A percentile compares a stretch with the other conserved stretches of the same genome.
phyloP scores from a whole-genome alignment of 2,329 filamentous ascomycete species.

The Penicillium sclerotiorum region DNA sequence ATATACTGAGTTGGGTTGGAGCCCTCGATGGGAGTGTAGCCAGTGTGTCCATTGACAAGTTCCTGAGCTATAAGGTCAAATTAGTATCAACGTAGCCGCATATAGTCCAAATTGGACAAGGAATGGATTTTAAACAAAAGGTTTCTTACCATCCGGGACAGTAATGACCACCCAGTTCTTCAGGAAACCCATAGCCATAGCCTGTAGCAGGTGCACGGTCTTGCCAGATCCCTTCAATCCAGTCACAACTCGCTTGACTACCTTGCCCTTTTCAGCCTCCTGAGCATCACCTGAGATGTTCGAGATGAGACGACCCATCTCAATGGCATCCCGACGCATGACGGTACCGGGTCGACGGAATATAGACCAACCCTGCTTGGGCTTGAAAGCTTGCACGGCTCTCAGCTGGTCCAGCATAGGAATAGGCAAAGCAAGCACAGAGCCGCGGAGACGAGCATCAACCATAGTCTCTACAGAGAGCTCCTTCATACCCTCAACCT shows the following conservation, averaged over 20 bases:
- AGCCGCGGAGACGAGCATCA: conserved; percentile 60
- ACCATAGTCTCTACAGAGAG: conserved; percentile 60
- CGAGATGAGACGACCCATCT: conserved; percentile 67
- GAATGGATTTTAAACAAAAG: neutral
- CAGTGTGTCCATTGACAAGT: conserved; percentile 75
- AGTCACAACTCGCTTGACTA: conserved; percentile 64
- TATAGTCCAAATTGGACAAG: no score
- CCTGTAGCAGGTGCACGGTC: conserved; percentile 82
- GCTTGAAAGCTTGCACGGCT: conserved; percentile 86
- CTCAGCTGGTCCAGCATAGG: conserved; percentile 76
- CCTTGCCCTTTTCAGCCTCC: conserved; percentile 35
- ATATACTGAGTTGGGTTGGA: conserved; percentile 62
- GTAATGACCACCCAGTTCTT: conserved; percentile 88
- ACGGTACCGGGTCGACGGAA: conserved; percentile 81
- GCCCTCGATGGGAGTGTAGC: conserved; percentile 71
- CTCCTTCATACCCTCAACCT: conserved; percentile 68
- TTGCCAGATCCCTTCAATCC: conserved; percentile 80
- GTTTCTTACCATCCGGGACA: conserved; percentile 82
- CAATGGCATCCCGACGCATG: conserved; percentile 75
- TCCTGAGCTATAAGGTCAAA: conserved; percentile 67
- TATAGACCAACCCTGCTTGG: conserved; percentile 81
- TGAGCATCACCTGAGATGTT: conserved; percentile 50
- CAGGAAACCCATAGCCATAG: conserved; percentile 76
- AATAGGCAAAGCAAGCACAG: conserved; percentile 70
- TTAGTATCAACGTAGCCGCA: conserved; percentile 16